Base-by-base conservation (phyloP, 768 basidiomycete genomes). In the Candolleomyces eurysporus region DNA sequence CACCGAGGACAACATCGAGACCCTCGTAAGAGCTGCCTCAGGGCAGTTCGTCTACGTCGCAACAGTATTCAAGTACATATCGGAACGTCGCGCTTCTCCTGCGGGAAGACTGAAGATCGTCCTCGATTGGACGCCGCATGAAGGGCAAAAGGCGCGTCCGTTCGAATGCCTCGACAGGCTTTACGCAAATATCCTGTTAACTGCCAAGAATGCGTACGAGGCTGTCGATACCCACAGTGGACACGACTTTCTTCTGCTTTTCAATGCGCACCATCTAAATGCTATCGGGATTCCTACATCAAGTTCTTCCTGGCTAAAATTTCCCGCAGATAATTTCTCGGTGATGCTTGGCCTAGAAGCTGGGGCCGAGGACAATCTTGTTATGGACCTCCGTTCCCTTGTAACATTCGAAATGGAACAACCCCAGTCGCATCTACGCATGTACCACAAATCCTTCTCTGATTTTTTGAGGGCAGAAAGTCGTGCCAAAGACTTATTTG, bases 21-120 rank as follows among this genome's bases (percentile, higher is more conserved):
- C 11, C 17, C 26, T 59, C 6, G 58, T 59, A 4, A n/a, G 2
- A 5, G 32, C n/a, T 6, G 48, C 49, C 6, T 59, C 58, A 8
- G 58, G 58, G 7, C 58, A 59, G 36, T 59, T 59, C 39, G 51
- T 59, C n/a, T 59, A 59, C 19, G 58, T 49, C 8, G 32, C 58
- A 3, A 59, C 58, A 3, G 49, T 52, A 5, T 19, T 42, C 26
- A 39, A n/a, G 40, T 59, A 21, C 36, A 30, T 59, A 9, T 17
- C 31, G 9, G 48, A 21, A 3, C 48, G 30, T 14, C 16, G 32
- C 10, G 19, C 19, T 1, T 36, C 8, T 4, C 58, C 58, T 0
- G 13, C 14, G n/a, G 17, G 39, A 13, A 8, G 42, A 19, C 19
- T 59, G 13, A n/a, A 17, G 19, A 36, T 52, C 36, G 21, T 59